phyloP scores from a whole-genome alignment of 2,329 filamentous ascomycete species.

The Aspergillus pseudonomiae region DNA sequence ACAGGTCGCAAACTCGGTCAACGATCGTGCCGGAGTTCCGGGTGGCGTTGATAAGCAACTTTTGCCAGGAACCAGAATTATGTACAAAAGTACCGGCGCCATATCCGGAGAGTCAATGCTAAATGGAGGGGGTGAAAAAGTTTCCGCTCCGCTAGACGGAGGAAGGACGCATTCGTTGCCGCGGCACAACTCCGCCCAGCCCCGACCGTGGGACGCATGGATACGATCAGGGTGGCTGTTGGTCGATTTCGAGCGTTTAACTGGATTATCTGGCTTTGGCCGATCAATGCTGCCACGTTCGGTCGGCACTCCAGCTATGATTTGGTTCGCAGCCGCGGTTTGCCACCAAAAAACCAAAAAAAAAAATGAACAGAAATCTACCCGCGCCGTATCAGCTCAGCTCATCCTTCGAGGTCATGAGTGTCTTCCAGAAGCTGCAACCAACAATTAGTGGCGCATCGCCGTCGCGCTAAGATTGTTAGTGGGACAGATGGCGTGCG shows the following conservation, averaged over 20 bases:
- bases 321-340: background rate
- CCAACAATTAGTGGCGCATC: background rate
- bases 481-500: conserved; percentile 1
- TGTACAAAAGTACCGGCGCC: background rate
- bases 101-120: background rate
- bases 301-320: background rate
- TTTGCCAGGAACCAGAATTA: background rate
- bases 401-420: conserved; percentile 2
- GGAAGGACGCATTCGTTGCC: background rate
- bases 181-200: background rate
- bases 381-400: background rate
- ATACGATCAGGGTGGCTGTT: background rate
- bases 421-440: conserved; percentile 3
- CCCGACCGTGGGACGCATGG: background rate
- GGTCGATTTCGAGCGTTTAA: background rate
- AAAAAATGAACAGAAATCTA: background rate
- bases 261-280: background rate
- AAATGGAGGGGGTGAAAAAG: background rate
- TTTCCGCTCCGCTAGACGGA: background rate
- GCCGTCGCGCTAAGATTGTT: background rate
- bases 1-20: background rate
- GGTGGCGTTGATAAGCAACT: background rate
- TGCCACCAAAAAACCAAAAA: background rate
- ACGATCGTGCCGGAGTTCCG: background rate
- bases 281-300: background rate